These are phyloP conservation scores for Geotrichum histeridarum DNA, from an alignment of 1,139 yeast genomes.

Conservation along the genomic window DNA sequence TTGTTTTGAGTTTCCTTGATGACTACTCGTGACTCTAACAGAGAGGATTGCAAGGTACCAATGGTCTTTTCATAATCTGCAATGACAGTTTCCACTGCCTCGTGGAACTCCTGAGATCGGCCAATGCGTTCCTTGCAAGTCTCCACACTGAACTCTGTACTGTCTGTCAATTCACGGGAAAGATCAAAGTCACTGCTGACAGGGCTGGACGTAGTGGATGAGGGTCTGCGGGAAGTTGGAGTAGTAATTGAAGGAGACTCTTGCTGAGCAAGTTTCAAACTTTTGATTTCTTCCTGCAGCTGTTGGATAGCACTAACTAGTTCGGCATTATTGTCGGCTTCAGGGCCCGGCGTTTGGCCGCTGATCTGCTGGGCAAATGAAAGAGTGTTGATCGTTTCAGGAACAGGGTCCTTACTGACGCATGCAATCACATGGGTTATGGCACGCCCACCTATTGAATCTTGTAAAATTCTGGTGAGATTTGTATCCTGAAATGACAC, in stretches of 20 bases:
- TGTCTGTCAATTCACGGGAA: constrained; percentile 4
- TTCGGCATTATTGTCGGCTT: constrained; percentile 8
- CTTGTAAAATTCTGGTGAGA: constrained; percentile 79
- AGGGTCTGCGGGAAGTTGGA: not conserved
- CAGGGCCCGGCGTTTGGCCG: constrained; percentile 39
- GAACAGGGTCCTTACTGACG: constrained; percentile 73
- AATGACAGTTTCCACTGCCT: constrained; percentile 26
- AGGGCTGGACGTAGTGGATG: not conserved
- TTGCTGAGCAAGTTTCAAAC: constrained; percentile 19
- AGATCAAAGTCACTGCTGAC: constrained; percentile 1
- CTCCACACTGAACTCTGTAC: constrained; percentile 14
- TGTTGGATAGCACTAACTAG: constrained; percentile 23
- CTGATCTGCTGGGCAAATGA: constrained; percentile 92
- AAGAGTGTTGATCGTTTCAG: constrained; percentile 81
- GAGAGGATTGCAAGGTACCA: constrained; percentile 24
- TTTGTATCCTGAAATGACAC: constrained; percentile 91
- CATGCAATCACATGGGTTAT: constrained; percentile 70
- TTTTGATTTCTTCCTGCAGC: constrained; percentile 25
- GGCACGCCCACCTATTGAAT: constrained; percentile 83
- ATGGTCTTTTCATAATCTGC: constrained; percentile 29
- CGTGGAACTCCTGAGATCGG: constrained; percentile 24
- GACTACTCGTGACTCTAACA: constrained; percentile 15
- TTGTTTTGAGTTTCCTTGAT: constrained; percentile 14
- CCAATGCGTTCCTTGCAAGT: constrained; percentile 22
- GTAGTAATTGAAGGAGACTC: constrained; percentile 8